These are phyloP conservation scores for Kalanchoe fedtschenkoi DNA, from an alignment of 164 flowering plant species.

Conservation along the genomic window DNA sequence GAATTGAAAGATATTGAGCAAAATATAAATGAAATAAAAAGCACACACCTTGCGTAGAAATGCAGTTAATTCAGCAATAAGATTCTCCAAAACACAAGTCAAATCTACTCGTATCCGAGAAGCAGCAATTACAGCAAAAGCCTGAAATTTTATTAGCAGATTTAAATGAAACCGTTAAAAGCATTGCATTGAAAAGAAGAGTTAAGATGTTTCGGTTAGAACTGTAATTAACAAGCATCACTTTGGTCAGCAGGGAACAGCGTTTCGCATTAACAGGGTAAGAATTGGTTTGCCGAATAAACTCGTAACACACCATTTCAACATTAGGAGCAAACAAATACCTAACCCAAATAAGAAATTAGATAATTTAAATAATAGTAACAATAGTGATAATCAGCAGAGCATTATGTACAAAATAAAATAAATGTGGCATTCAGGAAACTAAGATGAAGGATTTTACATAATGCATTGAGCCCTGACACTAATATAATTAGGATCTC, in stretches of 20 bases:
- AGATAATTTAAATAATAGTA: too few relatives aligned
- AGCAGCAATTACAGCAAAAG: conserved; percentile 91
- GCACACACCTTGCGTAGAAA: conserved; percentile 75
- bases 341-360: neutral
- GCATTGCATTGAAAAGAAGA: neutral
- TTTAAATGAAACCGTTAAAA: neutral
- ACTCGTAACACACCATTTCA: too few relatives aligned
- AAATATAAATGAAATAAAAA: neutral
- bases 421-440: neutral
- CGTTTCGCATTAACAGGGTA: neutral
- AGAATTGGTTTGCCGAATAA: neutral
- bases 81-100: conserved; percentile 78
- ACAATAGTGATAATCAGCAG: too few relatives aligned
- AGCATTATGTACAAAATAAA: too few relatives aligned
- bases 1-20: neutral
- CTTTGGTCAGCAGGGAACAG: neutral
- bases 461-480: neutral
- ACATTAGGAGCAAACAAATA: too few relatives aligned
- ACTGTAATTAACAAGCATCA: neutral
- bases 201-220: neutral
- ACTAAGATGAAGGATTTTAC: neutral
- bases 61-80: conserved; percentile 79
- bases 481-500: neutral
- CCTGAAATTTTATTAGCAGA: conserved; percentile 29
- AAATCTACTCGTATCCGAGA: conserved; percentile 77